phyloP scores from a whole-genome alignment of 768 basidiomycete genomes.

The Rhizopogon vinicolor region DNA sequence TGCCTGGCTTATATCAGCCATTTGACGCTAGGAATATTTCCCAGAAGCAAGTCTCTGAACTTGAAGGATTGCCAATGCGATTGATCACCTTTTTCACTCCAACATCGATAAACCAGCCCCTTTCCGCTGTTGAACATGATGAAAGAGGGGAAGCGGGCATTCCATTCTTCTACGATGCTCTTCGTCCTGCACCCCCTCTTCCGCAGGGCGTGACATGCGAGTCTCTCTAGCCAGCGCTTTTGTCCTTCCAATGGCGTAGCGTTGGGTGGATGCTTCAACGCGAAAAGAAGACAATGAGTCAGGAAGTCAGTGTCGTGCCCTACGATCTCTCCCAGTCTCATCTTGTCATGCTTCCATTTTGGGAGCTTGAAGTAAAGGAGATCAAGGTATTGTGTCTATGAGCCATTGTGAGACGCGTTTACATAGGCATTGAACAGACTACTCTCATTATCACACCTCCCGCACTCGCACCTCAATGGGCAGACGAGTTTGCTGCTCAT shows the following conservation, averaged over 20 bases:
- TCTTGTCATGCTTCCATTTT: slow-evolving; percentile 30
- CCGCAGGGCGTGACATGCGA: slow-evolving; percentile 33
- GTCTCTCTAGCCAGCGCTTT: slow-evolving; percentile 65
- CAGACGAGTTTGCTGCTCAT: slow-evolving; percentile 69
- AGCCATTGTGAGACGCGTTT: not conserved
- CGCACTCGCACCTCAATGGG: slow-evolving; percentile 78
- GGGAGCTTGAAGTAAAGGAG: no score
- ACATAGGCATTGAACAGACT: slow-evolving; percentile 39
- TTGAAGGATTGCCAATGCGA: slow-evolving; percentile 55
- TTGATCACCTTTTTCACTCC: slow-evolving; percentile 33
- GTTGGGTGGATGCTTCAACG: slow-evolving; percentile 71
- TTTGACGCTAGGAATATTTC: slow-evolving; percentile 15
- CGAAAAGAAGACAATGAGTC: slow-evolving; percentile 54
- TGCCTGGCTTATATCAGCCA: slow-evolving; percentile 33
- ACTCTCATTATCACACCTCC: slow-evolving; percentile 87
- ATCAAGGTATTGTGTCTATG: slow-evolving; percentile 36
- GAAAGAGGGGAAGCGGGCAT: slow-evolving; percentile 42
- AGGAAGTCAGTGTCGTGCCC: slow-evolving; percentile 41
- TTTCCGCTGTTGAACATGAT: slow-evolving; percentile 5
- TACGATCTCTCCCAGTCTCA: slow-evolving; percentile 1
- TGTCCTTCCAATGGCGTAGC: slow-evolving; percentile 84
- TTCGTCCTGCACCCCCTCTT: slow-evolving; percentile 60
- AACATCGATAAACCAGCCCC: slow-evolving; percentile 5
- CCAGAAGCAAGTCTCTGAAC: slow-evolving; percentile 23
- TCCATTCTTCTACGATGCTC: slow-evolving; percentile 65